Evolutionary conservation across 768 basidiomycete genomes (phyloP), one percentile per base, ranked within the genome.

Genomic region (Lentinula raphanica): DNA sequence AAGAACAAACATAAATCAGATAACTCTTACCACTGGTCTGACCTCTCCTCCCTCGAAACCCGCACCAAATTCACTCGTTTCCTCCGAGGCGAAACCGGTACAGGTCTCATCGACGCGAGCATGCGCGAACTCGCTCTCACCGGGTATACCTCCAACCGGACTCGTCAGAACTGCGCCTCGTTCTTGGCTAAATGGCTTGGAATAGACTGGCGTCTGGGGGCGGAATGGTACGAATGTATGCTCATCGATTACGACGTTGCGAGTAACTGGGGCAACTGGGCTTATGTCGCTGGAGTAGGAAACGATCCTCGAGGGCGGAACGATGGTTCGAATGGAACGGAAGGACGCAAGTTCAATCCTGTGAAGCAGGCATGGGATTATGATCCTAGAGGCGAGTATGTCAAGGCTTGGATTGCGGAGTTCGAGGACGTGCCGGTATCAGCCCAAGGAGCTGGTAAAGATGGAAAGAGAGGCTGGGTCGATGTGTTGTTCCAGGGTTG

Each of bases 201-300:
- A 54, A 66, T 71, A 13, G 76, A 78, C 61, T 78, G 76, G 76
- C 63, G 76, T 3, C 61, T 76, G 12, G 76, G 75, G 3, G 76
- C 75, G n/a, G 76, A 78, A 60, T 74, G 71, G 64, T 78, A 77
- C 60, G 76, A 78, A 59, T 67, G 65, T 49, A 69, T 72, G 60
- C 57, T 77, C 44, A 61, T 74, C 8, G 74, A 75, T 56, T 71
- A 74, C 51, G 72, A 73, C 61, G 59, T 59, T 6, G 45, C 59
- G 3, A 56, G 19, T 15, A 62, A 62, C 28, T 62, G 59, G 59
- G 61, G 61, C 17, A 62, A 62, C 28, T 62, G 61, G 61, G 36
- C 58, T 25, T 53, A 58, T 59, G 45, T 61, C 31, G 58, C 58
- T 15, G 58, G 58, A 15, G 58, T 59, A 13, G 58, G 58, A 19